Evolutionary conservation across 2,329 filamentous ascomycete species (phyloP).

Genomic region (Nemania sp.): DNA sequence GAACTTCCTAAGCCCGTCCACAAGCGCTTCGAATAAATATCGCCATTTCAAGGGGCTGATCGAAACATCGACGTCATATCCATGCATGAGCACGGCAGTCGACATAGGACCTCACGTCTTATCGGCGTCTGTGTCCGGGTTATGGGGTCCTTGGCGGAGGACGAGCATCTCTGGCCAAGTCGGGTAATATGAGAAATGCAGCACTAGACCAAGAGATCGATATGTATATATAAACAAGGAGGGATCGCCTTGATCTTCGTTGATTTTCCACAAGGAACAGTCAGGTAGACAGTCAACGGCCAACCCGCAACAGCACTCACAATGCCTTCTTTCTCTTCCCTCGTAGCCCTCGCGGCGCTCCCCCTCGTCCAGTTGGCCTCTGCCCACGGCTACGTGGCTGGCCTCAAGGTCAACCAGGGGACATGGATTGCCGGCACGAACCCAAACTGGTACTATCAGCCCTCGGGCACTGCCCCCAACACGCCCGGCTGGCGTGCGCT

Average conservation of each 20-base stretch:
- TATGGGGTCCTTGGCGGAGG: constrained; percentile 7
- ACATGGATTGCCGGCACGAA: constrained; percentile 28
- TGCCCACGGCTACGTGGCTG: constrained; percentile 34
- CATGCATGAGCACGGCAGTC: neutral
- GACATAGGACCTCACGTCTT: constrained; percentile 7
- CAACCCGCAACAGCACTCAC: neutral
- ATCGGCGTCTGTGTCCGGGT: constrained; percentile 10
- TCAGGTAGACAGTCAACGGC: neutral
- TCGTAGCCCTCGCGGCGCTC: constrained; percentile 23
- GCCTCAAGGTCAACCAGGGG: constrained; percentile 32
- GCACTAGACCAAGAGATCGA: neutral
- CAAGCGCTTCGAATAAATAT: neutral
- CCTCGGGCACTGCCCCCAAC: constrained; percentile 19
- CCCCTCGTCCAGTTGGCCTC: constrained; percentile 24
- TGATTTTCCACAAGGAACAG: constrained; percentile 16
- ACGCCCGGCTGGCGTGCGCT: constrained; percentile 47
- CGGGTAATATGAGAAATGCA: constrained; percentile 4
- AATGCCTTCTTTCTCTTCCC: constrained; percentile 26
- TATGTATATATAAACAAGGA: constrained; percentile 15
- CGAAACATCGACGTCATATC: constrained; percentile 16
- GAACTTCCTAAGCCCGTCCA: neutral
- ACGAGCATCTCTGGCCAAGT: constrained; percentile 14
- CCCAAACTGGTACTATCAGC: constrained; percentile 36
- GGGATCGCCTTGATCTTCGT: constrained; percentile 16
- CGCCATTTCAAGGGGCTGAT: neutral